Conservation (phyloP, 148 eudicot genomes). For the Cornus florida region DNA sequence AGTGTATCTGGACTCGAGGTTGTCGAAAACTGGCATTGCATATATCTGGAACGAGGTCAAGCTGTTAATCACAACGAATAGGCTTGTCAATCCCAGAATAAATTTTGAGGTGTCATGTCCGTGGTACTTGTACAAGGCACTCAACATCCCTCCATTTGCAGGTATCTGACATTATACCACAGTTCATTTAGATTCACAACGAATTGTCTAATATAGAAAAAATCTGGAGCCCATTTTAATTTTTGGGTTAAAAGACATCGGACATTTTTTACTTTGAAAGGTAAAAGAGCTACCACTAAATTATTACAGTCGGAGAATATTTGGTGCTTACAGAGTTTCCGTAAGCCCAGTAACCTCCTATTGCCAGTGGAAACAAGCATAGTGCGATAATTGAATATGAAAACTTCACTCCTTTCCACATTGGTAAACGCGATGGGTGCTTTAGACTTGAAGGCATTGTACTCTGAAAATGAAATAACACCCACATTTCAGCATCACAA, state of each 20-base stretch:
- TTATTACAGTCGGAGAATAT: no score
- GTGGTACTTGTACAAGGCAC: conserved; percentile 62
- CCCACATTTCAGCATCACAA: not conserved
- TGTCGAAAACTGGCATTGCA: conserved; percentile 95
- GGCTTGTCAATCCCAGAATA: conserved; percentile 40
- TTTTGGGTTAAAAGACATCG: no score
- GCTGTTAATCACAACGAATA: conserved; percentile 58
- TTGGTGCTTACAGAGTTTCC: conserved; percentile 59
- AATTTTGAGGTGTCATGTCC: conserved; percentile 44
- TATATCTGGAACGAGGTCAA: conserved; percentile 76
- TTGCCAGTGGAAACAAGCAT: conserved; percentile 76
- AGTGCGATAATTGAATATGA: conserved; percentile 61
- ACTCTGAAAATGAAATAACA: conserved; percentile 51
- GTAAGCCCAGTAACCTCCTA: conserved; percentile 80
- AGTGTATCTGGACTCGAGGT: conserved; percentile 61
- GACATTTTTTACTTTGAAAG: no score
- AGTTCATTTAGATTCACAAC: not conserved
- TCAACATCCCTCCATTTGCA: conserved; percentile 51
- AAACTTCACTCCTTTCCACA: conserved; percentile 81
- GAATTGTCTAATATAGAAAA: no score
- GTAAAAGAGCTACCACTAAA: no score
- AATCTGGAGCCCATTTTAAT: no score
- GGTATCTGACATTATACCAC: conserved; percentile 42
- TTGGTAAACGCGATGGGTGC: conserved; percentile 63
- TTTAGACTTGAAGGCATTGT: conserved; percentile 70